Evolutionary conservation across 805 yeast species (phyloP).

Genomic region (Saccharomycopsis capsularis): DNA sequence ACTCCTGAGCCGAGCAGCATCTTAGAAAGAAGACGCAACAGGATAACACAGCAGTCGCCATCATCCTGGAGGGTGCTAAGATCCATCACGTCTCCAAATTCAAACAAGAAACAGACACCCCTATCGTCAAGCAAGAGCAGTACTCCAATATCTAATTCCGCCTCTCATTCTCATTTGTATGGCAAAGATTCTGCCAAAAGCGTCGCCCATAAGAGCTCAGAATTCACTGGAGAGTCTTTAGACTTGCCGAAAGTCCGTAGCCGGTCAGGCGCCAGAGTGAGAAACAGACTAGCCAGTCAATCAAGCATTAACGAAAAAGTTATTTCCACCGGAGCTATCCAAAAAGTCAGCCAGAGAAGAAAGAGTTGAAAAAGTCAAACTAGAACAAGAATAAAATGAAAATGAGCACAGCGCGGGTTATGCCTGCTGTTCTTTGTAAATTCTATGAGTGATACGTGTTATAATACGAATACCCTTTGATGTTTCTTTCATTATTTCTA

Average conservation of each 20-base stretch:
- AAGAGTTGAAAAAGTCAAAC: too few relatives aligned
- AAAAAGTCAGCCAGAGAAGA: conserved; percentile 16
- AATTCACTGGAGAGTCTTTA: neutral
- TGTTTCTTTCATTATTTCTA: too few relatives aligned
- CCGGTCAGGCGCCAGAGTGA: conserved; percentile 28
- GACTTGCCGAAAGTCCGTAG: conserved; percentile 12
- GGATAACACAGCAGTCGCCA: conserved; percentile 9
- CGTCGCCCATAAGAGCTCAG: neutral
- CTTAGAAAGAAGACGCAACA: conserved; percentile 13
- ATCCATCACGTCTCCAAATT: conserved; percentile 26
- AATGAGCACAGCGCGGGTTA: too few relatives aligned
- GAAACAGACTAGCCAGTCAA: conserved; percentile 26
- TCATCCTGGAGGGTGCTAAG: conserved; percentile 22
- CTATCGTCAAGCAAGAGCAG: neutral
- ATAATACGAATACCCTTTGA: too few relatives aligned
- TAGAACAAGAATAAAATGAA: too few relatives aligned
- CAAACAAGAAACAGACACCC: conserved; percentile 21
- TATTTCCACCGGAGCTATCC: conserved; percentile 16
- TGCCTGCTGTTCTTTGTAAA: too few relatives aligned
- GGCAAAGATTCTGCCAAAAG: too few relatives aligned
- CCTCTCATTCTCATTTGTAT: neutral
- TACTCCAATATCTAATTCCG: conserved; percentile 6
- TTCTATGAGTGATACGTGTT: too few relatives aligned
- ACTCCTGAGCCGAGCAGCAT: neutral
- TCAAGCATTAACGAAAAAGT: conserved; percentile 17